These are phyloP conservation scores for Cercospora citrullina DNA, from an alignment of 2,329 filamentous ascomycete genomes.

Conservation along the genomic window DNA sequence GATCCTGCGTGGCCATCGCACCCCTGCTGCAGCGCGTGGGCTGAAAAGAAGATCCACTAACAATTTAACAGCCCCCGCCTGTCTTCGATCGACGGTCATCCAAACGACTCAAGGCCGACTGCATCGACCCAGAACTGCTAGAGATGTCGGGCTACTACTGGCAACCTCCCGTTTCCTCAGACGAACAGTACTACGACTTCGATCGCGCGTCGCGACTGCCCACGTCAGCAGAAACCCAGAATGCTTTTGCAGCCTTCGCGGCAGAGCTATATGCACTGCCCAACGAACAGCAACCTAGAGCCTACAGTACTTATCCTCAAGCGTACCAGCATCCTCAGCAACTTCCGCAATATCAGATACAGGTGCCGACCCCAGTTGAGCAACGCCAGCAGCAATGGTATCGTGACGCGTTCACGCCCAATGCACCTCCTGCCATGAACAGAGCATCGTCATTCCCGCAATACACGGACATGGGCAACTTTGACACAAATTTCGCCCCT, in stretches of 20 bases:
- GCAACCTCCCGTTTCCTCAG: conserved; percentile 15
- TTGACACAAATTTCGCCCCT: background rate
- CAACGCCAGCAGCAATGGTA: conserved; percentile 19
- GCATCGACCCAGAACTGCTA: conserved; percentile 5
- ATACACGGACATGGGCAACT: conserved; percentile 19
- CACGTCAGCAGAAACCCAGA: conserved; percentile 12
- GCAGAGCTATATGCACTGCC: conserved; percentile 6
- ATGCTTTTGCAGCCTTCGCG: conserved; percentile 14
- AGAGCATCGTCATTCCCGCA: conserved; percentile 1
- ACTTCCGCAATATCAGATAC: conserved; percentile 18
- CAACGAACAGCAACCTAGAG: conserved; percentile 11
- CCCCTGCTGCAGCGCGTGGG: background rate
- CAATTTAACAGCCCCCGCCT: conserved; percentile 3
- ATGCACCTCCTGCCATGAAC: background rate
- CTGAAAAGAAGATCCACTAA: conserved; percentile 13
- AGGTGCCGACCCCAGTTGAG: conserved; percentile 8
- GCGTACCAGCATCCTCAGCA: conserved; percentile 16
- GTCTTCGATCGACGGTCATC: conserved; percentile 3
- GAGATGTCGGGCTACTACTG: conserved; percentile 30
- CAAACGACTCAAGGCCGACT: conserved; percentile 14
- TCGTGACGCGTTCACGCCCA: conserved; percentile 16
- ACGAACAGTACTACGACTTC: conserved; percentile 23
- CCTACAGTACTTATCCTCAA: conserved; percentile 8
- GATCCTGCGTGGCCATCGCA: background rate
- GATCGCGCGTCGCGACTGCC: conserved; percentile 9